A percentile compares a stretch with the other conserved stretches of the same genome.
These are phyloP conservation scores for Penicillium alfredii DNA, from an alignment of 495 filamentous ascomycete species.

Conservation along the genomic window DNA sequence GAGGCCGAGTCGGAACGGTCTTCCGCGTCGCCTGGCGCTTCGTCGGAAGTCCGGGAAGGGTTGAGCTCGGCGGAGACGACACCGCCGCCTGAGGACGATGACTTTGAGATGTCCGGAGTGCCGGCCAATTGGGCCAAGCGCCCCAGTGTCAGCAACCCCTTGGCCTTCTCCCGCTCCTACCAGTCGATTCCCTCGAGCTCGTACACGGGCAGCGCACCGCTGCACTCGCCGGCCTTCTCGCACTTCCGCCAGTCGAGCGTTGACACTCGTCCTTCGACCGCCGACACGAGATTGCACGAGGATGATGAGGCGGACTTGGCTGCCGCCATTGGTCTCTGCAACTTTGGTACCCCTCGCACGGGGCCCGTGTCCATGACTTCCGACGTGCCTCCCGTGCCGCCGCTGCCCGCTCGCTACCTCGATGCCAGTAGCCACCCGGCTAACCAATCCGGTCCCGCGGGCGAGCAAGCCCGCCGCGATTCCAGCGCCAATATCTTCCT, in stretches of 20 bases:
- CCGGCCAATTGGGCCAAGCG: slow-evolving; percentile 34
- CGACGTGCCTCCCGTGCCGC: slow-evolving; percentile 82
- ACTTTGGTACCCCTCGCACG: slow-evolving; percentile 74
- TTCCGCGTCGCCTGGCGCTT: slow-evolving; percentile 73
- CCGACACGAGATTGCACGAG: slow-evolving; percentile 49
- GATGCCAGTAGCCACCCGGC: slow-evolving; percentile 30
- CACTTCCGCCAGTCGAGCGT: slow-evolving; percentile 50
- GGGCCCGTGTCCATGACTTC: slow-evolving; percentile 62
- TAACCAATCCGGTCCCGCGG: slow-evolving; percentile 26
- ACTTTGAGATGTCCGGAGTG: slow-evolving; percentile 37
- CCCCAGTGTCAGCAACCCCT: slow-evolving; percentile 54
- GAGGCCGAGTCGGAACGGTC: slow-evolving; percentile 73
- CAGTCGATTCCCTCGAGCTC: slow-evolving; percentile 65
- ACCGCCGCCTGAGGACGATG: slow-evolving; percentile 44
- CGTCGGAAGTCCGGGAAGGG: slow-evolving; percentile 67
- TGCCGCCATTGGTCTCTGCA: slow-evolving; percentile 89
- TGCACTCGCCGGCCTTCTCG: slow-evolving; percentile 43
- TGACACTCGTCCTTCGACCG: slow-evolving; percentile 57
- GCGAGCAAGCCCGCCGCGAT: slow-evolving; percentile 34
- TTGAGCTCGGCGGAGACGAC: slow-evolving; percentile 54
- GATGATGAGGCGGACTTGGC: slow-evolving; percentile 68
- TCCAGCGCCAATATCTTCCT: slow-evolving; percentile 35
- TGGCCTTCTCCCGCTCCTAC: slow-evolving; percentile 75
- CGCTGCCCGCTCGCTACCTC: slow-evolving; percentile 57
- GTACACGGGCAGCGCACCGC: slow-evolving; percentile 39